These are phyloP conservation scores for Mycena capillaripes DNA, from an alignment of 768 basidiomycete genomes.

Conservation along the genomic window DNA sequence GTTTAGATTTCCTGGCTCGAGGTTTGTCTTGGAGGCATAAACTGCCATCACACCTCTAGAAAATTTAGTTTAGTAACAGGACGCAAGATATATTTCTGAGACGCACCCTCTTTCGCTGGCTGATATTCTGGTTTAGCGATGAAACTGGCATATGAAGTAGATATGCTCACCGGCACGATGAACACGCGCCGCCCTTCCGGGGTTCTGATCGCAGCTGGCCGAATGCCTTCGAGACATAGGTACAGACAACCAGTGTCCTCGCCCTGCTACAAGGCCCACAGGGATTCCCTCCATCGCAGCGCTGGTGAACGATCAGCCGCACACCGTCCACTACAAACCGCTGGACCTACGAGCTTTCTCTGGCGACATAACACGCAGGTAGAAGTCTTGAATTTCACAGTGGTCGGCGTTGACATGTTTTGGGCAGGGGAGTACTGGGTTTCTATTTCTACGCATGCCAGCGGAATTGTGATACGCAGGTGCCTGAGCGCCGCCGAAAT, in stretches of 20 bases:
- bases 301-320: not conserved
- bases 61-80: not conserved
- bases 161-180: conserved; percentile 22
- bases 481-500: conserved; percentile 22
- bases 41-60: conserved; percentile 29
- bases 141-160: not conserved
- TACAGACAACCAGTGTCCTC: conserved; percentile 23
- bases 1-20: not conserved
- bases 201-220: conserved; percentile 33
- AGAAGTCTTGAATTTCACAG: conserved; percentile 30
- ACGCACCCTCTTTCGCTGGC: conserved; percentile 32
- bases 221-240: conserved; percentile 21
- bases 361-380: conserved; percentile 29
- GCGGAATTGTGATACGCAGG: conserved; percentile 1
- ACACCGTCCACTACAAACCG: not conserved
- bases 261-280: conserved; percentile 28
- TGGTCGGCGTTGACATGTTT: not conserved
- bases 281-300: conserved; percentile 30
- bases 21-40: conserved; percentile 22
- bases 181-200: conserved; percentile 29
- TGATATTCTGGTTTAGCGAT: not conserved
- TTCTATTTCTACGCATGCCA: not conserved
- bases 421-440: not conserved
- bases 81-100: no score
- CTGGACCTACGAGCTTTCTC: conserved; percentile 26